Evolutionary conservation across 2,329 filamentous ascomycete species (phyloP), one percentile per base, ranked within the genome.

Genomic region (Colletotrichum sp.): DNA sequence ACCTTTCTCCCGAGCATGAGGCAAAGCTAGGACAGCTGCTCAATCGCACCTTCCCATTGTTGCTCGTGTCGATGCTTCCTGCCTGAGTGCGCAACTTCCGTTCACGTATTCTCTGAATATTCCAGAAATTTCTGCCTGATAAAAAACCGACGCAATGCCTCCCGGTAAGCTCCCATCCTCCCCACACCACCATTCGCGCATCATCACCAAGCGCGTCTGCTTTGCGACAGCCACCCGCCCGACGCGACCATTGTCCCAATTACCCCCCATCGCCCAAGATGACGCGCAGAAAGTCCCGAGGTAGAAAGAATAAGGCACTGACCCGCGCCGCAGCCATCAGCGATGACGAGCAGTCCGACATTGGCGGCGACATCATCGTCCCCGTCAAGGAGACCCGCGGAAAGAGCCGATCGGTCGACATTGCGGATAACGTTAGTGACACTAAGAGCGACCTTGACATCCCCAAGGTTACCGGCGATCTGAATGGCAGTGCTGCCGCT

Each of bases 271-370:
- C 16, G 15, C 30, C 18, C 39, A 55, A 26, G 13, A 76, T 76
- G 65, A 34, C 74, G 28, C 34, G 59, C 30, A 55, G 16, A 15
- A 67, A 65, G 44, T 15, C 32, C 6, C 57, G 49, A 21, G 49
- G 36, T 5, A 36, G 18, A 55, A 49, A 26, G 26, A 26, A 24
- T 4, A 73, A 65, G 65, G 44, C 44, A 52, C 72, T 78, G 24
- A 78, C 65, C 5, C 15, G 36, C 7, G 6, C 21, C 39, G n/a
- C 68, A 86, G 85, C 85, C 49, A 79, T 86, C 15, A 86, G 85
- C 78, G 85, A 86, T 66, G 80, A 82, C 4, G 83, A 84, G 57
- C 77, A 80, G 59, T 84, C 83, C 15, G 85, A 85, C 28, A 21
- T 71, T 16, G 62, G 59, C 59, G 65, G 62, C 72, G 71, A 57